Conservation (phyloP, 2,329 filamentous ascomycete species). For the Cryphonectria naterciae region DNA sequence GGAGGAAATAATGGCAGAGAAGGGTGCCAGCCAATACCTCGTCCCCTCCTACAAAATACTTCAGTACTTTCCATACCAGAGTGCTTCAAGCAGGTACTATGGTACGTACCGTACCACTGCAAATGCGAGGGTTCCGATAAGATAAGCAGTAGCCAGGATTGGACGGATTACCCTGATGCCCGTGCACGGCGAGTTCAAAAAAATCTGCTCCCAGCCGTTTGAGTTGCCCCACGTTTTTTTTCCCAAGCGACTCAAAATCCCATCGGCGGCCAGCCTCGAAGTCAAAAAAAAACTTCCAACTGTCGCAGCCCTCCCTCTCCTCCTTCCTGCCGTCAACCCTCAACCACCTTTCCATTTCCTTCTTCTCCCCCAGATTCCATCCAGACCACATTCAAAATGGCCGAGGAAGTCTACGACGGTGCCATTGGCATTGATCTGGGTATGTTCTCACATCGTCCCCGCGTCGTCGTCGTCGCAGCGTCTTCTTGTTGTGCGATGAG, state of each 20-base stretch:
- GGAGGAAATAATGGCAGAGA: neutral
- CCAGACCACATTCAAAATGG: conserved; percentile 66
- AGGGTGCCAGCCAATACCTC: neutral
- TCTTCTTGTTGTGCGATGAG: neutral
- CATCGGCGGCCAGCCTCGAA: conserved; percentile 23
- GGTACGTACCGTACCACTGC: neutral
- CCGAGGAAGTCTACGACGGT: conserved; percentile 98
- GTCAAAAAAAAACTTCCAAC: conserved; percentile 13
- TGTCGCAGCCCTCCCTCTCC: conserved; percentile 15
- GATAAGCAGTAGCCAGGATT: neutral
- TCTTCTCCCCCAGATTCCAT: conserved; percentile 14
- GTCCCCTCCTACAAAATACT: neutral
- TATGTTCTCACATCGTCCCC: conserved; percentile 51
- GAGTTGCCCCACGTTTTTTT: conserved; percentile 26
- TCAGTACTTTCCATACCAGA: too few relatives aligned
- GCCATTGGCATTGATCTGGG: conserved; percentile 99
- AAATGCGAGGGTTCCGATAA: neutral
- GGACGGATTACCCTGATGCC: conserved; percentile 12
- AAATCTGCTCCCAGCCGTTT: conserved; percentile 27
- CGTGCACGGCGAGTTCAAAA: conserved; percentile 21
- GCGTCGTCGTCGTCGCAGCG: neutral
- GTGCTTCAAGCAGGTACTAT: too few relatives aligned
- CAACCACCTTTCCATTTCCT: conserved; percentile 18
- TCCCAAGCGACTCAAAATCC: conserved; percentile 26
- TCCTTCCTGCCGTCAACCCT: conserved; percentile 23